Conservation (phyloP, 2,329 filamentous ascomycete genomes). For the Penicillium sumatraense region DNA sequence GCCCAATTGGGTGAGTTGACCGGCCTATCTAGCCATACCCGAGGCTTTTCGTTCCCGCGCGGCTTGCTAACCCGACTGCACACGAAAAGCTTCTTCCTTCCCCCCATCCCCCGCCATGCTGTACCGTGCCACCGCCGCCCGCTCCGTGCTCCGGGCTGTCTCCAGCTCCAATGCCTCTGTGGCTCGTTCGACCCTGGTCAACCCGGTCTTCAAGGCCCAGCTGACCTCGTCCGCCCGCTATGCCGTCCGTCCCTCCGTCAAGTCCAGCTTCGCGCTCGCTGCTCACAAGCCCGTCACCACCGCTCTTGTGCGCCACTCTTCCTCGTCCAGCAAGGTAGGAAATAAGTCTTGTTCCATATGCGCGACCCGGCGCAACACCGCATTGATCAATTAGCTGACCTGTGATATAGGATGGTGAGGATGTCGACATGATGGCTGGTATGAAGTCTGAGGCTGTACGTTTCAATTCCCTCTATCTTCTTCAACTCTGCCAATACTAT, state of each 20-base stretch:
- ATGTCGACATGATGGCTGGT: slow-evolving; percentile 55
- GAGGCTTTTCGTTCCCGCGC: slow-evolving; percentile 35
- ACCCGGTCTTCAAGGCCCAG: slow-evolving; percentile 49
- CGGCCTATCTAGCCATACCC: slow-evolving; percentile 29
- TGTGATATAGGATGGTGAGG: slow-evolving; percentile 32
- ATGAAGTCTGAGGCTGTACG: slow-evolving; percentile 64
- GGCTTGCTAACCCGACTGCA: slow-evolving; percentile 35
- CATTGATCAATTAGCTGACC: slow-evolving; percentile 54
- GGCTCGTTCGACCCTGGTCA: slow-evolving; percentile 45
- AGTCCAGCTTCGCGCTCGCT: slow-evolving; percentile 47
- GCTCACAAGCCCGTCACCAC: slow-evolving; percentile 52
- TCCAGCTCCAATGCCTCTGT: slow-evolving; percentile 49
- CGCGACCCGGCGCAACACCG: slow-evolving; percentile 37
- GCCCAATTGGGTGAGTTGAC: slow-evolving; percentile 40
- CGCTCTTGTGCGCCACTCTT: slow-evolving; percentile 55
- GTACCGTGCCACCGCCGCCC: slow-evolving; percentile 49
- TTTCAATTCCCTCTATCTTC: neutral
- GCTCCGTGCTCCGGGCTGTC: slow-evolving; percentile 50
- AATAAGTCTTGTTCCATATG: neutral
- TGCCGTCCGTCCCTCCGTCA: slow-evolving; percentile 40
- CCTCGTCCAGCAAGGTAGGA: slow-evolving; percentile 54
- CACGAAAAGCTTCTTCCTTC: slow-evolving; percentile 34
- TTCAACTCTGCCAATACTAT: too few relatives aligned
- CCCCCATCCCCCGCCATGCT: slow-evolving; percentile 48
- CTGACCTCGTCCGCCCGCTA: slow-evolving; percentile 48